phyloP scores from a whole-genome alignment of 2,329 filamentous ascomycete genomes.

The Teratosphaeria viscida region DNA sequence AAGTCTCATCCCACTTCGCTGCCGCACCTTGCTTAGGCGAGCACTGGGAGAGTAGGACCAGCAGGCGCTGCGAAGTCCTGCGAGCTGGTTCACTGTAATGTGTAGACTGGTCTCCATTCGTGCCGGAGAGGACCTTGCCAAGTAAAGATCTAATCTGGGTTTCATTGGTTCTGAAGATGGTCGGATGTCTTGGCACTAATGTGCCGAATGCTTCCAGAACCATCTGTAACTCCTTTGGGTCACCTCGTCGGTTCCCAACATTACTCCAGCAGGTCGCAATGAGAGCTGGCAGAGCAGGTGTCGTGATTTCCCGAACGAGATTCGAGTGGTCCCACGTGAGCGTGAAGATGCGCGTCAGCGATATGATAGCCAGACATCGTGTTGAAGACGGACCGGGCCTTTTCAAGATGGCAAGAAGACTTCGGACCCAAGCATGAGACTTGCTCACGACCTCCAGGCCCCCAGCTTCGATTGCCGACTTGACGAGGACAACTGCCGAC shows the following conservation, averaged over 20 bases:
- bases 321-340: constrained; percentile 75
- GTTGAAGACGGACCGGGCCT: constrained; percentile 67
- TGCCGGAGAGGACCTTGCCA: constrained; percentile 12
- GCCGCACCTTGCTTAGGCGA: constrained; percentile 67
- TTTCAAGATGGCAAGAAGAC: constrained; percentile 64
- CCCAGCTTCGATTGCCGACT: constrained; percentile 70
- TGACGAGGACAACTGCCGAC: constrained; percentile 66
- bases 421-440: constrained; percentile 64
- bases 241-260: constrained; percentile 29
- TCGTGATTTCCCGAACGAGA: constrained; percentile 76
- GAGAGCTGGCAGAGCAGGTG: constrained; percentile 66
- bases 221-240: constrained; percentile 42
- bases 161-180: constrained; percentile 68
- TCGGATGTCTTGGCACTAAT: constrained; percentile 69
- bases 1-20: constrained; percentile 66
- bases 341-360: constrained; percentile 72
- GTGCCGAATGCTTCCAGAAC: constrained; percentile 61
- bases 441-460: constrained; percentile 72
- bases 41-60: constrained; percentile 65
- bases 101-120: constrained; percentile 31
- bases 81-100: constrained; percentile 12
- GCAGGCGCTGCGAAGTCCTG: constrained; percentile 51
- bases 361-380: constrained; percentile 67
- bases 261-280: constrained; percentile 63
- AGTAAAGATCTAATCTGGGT: constrained; percentile 45